Conservation (phyloP, 2,329 filamentous ascomycete genomes). For the Aureobasidium subglaciale region DNA sequence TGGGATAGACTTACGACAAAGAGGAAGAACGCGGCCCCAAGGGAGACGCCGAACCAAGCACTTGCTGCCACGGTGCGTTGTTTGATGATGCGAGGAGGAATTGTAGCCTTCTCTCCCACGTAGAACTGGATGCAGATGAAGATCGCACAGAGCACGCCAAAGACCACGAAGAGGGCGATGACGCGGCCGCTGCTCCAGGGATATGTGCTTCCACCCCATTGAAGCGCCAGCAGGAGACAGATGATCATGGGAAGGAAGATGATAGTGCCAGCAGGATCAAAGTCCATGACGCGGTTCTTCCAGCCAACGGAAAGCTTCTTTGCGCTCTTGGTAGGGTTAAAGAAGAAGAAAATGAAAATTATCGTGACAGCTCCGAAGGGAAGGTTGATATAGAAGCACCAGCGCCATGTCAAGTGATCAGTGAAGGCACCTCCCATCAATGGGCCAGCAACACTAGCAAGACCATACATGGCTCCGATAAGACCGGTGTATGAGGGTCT, state of each 20-base stretch:
- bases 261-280: constrained; percentile 40
- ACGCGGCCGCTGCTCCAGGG: constrained; percentile 39
- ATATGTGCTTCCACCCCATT: constrained; percentile 45
- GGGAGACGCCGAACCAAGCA: constrained; percentile 34
- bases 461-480: constrained; percentile 42
- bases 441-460: constrained; percentile 43
- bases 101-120: constrained; percentile 37
- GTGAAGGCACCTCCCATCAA: constrained; percentile 35
- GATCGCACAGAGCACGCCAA: constrained; percentile 33
- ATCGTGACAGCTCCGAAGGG: constrained; percentile 42
- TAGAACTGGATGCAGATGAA: constrained; percentile 39
- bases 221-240: constrained; percentile 43
- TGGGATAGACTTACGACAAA: no score
- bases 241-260: constrained; percentile 44
- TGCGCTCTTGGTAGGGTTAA: constrained; percentile 29
- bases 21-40: constrained; percentile 41
- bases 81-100: constrained; percentile 40
- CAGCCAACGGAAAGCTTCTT: constrained; percentile 29
- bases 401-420: constrained; percentile 39
- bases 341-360: constrained; percentile 30
- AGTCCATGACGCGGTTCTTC: constrained; percentile 35
- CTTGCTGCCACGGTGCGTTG: constrained; percentile 37
- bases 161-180: constrained; percentile 41
- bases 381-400: constrained; percentile 49
- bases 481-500: constrained; percentile 46